Evolutionary conservation across 2,329 filamentous ascomycete species (phyloP).

Genomic region (Fusarium siculi): DNA sequence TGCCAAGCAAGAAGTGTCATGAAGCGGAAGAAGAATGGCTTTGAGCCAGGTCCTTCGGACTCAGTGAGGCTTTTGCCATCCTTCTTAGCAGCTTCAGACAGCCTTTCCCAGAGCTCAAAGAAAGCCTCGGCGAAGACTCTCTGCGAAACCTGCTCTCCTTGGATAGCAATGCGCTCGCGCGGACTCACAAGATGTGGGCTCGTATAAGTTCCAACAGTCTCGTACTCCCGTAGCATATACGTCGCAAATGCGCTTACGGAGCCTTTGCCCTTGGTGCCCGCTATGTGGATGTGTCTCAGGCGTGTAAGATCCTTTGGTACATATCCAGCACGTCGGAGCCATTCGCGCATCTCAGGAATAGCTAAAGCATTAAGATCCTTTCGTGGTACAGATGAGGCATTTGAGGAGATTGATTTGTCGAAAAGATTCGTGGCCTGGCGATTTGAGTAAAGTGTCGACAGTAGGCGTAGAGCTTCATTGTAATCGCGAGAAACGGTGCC

Average conservation of each 20-base stretch:
- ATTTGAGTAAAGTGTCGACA: conserved; percentile 84
- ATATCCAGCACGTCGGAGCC: conserved; percentile 81
- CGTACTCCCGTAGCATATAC: conserved; percentile 71
- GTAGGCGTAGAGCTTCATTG: conserved; percentile 75
- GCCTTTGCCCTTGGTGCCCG: conserved; percentile 95
- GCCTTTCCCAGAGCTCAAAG: conserved; percentile 82
- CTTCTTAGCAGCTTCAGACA: conserved; percentile 53
- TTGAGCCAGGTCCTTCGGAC: conserved; percentile 67
- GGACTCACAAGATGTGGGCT: conserved; percentile 87
- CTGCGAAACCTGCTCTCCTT: conserved; percentile 76
- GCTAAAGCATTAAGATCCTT: conserved; percentile 74
- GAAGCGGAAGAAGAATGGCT: conserved; percentile 93
- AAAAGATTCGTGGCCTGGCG: conserved; percentile 70
- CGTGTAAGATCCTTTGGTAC: conserved; percentile 58
- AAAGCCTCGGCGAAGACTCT: conserved; percentile 79
- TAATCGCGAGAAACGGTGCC: conserved; percentile 54
- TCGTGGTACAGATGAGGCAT: conserved; percentile 54
- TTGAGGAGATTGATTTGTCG: conserved; percentile 43
- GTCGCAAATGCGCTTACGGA: conserved; percentile 87
- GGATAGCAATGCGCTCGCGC: conserved; percentile 84
- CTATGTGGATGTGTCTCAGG: conserved; percentile 77
- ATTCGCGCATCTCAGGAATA: conserved; percentile 84
- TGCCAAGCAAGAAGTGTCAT: conserved; percentile 90
- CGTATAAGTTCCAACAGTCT: conserved; percentile 78
- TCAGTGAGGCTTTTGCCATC: conserved; percentile 53